Conservation (phyloP, 208 protist genomes). For the Leptomonas pyrrhocoris region DNA sequence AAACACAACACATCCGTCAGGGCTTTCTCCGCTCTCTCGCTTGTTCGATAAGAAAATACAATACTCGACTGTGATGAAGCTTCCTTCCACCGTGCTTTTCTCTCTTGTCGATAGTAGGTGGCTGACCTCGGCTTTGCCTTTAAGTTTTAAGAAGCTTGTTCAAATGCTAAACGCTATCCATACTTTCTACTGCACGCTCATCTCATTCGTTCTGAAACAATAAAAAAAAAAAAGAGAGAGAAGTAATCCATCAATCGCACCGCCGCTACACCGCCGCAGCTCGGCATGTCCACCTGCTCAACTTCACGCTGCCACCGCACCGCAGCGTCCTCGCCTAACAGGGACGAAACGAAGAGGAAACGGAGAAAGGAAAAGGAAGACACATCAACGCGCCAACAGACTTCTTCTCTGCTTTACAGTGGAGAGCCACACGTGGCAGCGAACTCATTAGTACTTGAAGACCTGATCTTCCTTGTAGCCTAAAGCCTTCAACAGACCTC, state of each 20-base stretch:
- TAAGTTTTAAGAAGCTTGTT: conserved; percentile 17
- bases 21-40: neutral
- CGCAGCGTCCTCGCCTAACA: neutral
- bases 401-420: neutral
- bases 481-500: conserved; percentile 68
- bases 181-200: conserved; percentile 1
- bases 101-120: neutral
- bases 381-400: neutral
- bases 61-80: neutral
- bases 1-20: conserved; percentile 5
- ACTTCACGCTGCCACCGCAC: neutral
- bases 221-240: conserved; percentile 5
- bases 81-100: neutral
- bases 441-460: conserved; percentile 76
- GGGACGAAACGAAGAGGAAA: neutral
- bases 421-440: neutral
- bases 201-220: neutral
- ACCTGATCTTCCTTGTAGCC: conserved; percentile 84
- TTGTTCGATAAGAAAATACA: neutral
- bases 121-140: neutral
- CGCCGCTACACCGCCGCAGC: neutral
- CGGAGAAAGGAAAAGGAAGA: neutral
- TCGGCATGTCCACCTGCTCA: neutral
- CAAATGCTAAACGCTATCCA: conserved; percentile 24
- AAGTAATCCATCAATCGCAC: neutral